Evolutionary conservation across 306 rosid genomes (phyloP).

Genomic region (Cucurbita ficifolia): DNA sequence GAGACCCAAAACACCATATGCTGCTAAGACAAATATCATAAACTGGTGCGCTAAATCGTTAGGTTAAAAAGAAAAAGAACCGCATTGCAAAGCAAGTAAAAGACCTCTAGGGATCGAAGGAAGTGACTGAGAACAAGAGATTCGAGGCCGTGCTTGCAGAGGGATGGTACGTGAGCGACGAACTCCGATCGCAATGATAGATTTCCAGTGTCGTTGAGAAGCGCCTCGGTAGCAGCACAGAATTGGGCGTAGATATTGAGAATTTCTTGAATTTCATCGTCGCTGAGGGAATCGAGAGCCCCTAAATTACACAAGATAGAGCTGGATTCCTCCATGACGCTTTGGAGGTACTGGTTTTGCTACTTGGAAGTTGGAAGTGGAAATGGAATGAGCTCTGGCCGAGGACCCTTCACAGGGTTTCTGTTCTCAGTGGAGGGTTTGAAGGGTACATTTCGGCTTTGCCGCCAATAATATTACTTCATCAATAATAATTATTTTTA

Average conservation of each 20-base stretch:
- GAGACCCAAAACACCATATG: background rate
- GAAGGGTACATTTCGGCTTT: background rate
- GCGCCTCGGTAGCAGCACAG: slow-evolving; percentile 38
- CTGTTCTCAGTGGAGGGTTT: background rate
- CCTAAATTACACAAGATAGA: slow-evolving; percentile 25
- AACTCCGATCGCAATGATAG: slow-evolving; percentile 47
- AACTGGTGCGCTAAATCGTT: background rate
- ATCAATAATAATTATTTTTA: no score
- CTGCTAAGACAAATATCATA: background rate
- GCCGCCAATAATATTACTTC: background rate
- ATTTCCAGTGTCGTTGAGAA: slow-evolving; percentile 39
- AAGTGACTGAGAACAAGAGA: slow-evolving; percentile 71
- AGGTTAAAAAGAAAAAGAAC: background rate
- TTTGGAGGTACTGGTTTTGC: background rate
- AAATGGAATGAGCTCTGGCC: background rate
- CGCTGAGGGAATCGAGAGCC: slow-evolving; percentile 33
- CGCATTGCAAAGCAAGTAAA: background rate
- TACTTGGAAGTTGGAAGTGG: background rate
- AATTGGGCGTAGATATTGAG: slow-evolving; percentile 36
- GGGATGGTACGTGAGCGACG: slow-evolving; percentile 38
- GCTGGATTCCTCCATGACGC: slow-evolving; percentile 24
- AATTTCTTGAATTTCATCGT: slow-evolving; percentile 28
- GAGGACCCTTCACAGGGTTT: background rate
- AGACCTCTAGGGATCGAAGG: slow-evolving; percentile 55
- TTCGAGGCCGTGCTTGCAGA: slow-evolving; percentile 46